phyloP scores from a whole-genome alignment of 1,139 yeast species.

The Citeromyces siamensis region DNA sequence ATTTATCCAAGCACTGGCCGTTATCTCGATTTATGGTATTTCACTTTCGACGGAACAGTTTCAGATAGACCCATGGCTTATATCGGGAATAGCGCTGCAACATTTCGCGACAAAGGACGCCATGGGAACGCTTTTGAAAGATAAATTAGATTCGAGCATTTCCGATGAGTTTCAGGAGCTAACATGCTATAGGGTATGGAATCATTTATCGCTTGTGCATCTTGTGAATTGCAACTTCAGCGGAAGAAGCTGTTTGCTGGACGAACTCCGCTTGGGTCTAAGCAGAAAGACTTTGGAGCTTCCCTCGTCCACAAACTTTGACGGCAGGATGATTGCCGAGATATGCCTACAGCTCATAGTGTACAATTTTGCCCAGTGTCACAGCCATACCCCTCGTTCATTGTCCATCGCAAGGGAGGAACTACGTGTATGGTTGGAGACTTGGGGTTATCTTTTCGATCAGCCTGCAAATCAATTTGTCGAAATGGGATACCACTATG shows the following conservation, averaged over 20 bases:
- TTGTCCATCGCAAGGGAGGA: constrained; percentile 17
- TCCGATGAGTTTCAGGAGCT: constrained; percentile 24
- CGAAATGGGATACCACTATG: constrained; percentile 60
- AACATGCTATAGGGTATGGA: constrained; percentile 41
- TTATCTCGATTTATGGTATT: constrained; percentile 47
- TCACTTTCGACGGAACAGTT: constrained; percentile 39
- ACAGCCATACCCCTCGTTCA: constrained; percentile 17
- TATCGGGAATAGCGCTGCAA: constrained; percentile 45
- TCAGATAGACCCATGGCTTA: constrained; percentile 41
- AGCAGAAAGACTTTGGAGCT: constrained; percentile 50
- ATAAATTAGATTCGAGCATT: constrained; percentile 6
- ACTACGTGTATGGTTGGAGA: constrained; percentile 48
- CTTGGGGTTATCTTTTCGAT: constrained; percentile 60
- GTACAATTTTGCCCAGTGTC: constrained; percentile 42
- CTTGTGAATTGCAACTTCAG: constrained; percentile 55
- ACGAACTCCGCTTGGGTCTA: constrained; percentile 42
- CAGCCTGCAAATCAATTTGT: constrained; percentile 73
- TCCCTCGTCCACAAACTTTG: constrained; percentile 63
- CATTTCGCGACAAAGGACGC: constrained; percentile 34
- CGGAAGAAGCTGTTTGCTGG: constrained; percentile 59
- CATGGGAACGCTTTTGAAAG: constrained; percentile 13
- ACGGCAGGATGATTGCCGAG: constrained; percentile 77
- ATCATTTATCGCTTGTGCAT: constrained; percentile 63
- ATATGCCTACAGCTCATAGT: constrained; percentile 51
- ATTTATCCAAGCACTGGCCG: constrained; percentile 52